Evolutionary conservation across 306 rosid species (phyloP), one percentile per base, ranked within the genome.

Genomic region (Purshia tridentata): DNA sequence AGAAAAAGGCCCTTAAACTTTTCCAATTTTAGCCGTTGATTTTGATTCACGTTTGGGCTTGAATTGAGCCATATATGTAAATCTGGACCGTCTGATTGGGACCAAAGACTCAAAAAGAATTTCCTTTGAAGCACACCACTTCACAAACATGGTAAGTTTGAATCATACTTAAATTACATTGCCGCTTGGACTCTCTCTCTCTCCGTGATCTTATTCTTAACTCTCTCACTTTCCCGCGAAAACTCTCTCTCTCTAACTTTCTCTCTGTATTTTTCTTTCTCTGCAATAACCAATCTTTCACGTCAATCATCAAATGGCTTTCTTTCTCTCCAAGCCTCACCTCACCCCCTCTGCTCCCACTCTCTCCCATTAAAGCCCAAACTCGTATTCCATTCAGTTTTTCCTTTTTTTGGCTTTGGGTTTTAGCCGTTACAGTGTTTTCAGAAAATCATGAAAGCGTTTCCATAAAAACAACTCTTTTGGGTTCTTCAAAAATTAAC

Each of bases 351-450:
- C 52, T 47, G 4, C 35, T 29, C 35, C 35, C 35, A 29, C 35
- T 29, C 35, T 73, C 9, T 9, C 11, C 6, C 45, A 41, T 55
- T 41, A 40, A 72, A 57, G 45, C 67, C 42, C 35, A 39, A 9
- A 63, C 48, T n/a, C 62, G 12, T 47, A 14, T 53, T 20, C 9
- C 42, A 37, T 52, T 39, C 14, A 0, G 12, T 22, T 20, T 65
- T 46, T 22, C 41, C 42, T 23, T 20, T 19, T 16, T 65, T 44
- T n/a, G 54, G n/a, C 18, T 6, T 65, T 40, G 22, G 14, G 13
- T 61, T 51, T 60, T 69, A 76, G 67, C 77, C 72, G 76, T 78
- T 70, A 71, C 79, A 39, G 57, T 47, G 47, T 42, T 53, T 56
- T 23, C 52, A 13, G 13, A 18, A 67, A 48, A 22, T 6, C 69